Evolutionary conservation across 2,329 filamentous ascomycete species (phyloP), one percentile per base, ranked within the genome.

Genomic region (Colletotrichum orchidophilum): DNA sequence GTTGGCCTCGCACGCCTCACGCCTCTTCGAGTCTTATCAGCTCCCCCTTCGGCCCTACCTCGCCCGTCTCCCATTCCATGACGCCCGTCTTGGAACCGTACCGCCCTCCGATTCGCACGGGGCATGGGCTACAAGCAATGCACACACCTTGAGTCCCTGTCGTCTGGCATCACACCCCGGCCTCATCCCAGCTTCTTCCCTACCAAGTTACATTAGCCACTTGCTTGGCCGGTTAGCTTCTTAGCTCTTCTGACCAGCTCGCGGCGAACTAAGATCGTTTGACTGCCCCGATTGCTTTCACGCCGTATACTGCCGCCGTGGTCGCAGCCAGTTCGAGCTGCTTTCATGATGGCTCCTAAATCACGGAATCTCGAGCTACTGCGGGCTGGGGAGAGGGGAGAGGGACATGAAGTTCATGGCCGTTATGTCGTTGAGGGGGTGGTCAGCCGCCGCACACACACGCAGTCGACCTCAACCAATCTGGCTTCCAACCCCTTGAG

Each of bases 21-120:
- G 52, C 46, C 58, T 63, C 65, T 69, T 63, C 42, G 52, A 33
- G 53, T 63, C 65, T 69, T 63, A 71, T 69, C 65, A 67, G 39
- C 59, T 63, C 59, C 27, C 35, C 33, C 53, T 63, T 71, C 69
- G 65, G 69, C 53, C 65, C 49, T 70, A 71, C 65, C 59, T 71
- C 49, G 55, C 27, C 46, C 63, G 54, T 53, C 66, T 35, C 31
- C 39, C 46, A 60, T 65, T 35, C 66, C 26, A 29, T 26, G 39
- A 39, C 65, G 57, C 65, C 54, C 46, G 31, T 49, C 50, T 42
- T 42, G 29, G 24, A 33, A 39, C 55, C 63, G 35, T 42, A 29
- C 57, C 46, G 35, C 55, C 64, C 49, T 49, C 35, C 55, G 67
- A 50, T 26, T 67, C 35, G 49, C 35, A 52, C 49, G 42, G 55